A percentile compares a stretch with the other conserved stretches of the same genome.
Conservation (phyloP, 805 yeast genomes). For the Helenozyma rhizophorensis region DNA sequence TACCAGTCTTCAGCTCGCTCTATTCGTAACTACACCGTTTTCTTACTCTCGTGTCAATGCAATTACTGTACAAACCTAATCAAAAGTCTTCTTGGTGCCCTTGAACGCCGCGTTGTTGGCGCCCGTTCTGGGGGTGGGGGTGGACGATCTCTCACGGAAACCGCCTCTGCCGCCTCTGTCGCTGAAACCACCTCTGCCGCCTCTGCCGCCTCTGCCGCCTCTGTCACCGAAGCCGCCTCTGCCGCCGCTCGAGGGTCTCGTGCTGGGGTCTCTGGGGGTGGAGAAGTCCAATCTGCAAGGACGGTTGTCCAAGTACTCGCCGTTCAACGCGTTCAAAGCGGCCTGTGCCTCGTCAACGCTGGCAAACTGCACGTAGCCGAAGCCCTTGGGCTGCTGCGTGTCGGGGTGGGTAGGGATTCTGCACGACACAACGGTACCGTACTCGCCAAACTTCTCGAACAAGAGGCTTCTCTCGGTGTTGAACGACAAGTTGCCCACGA, state of each 20-base stretch:
- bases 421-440: constrained; percentile 81
- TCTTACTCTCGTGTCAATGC: no score
- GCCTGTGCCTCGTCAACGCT: constrained; percentile 85
- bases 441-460: constrained; percentile 65
- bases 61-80: constrained; percentile 34
- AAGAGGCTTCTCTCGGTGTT: constrained; percentile 77
- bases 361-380: constrained; percentile 93
- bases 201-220: constrained; percentile 16
- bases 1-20: no score
- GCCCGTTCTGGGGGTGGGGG: constrained; percentile 63
- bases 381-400: constrained; percentile 98
- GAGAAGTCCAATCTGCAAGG: constrained; percentile 93
- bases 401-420: constrained; percentile 98
- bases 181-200: constrained; percentile 12
- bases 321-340: constrained; percentile 83
- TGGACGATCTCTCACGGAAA: constrained; percentile 37
- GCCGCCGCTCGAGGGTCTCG: constrained; percentile 31
- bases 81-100: constrained; percentile 82
- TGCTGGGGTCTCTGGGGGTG: constrained; percentile 66
- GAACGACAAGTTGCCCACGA: constrained; percentile 95
- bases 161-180: constrained; percentile 29
- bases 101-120: constrained; percentile 67
- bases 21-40: no score
- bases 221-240: constrained; percentile 20
- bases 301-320: constrained; percentile 86